Evolutionary conservation across 768 basidiomycete species (phyloP).

Genomic region (Lactarius quietus): DNA sequence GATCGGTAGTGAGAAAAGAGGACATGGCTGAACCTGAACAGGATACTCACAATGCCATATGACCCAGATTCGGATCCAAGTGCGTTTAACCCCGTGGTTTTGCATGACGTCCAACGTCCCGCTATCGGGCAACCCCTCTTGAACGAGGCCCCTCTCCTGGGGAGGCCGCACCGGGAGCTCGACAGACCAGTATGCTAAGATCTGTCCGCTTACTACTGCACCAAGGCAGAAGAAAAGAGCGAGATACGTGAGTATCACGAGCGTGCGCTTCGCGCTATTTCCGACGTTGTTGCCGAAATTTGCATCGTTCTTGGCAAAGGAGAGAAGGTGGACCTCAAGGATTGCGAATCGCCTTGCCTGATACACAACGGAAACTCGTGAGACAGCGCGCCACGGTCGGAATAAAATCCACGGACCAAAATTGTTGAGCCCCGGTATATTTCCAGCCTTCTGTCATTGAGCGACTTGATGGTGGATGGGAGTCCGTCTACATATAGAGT

Average conservation of each 20-base stretch:
- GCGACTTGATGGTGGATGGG: conserved; percentile 19
- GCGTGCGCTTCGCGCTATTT: conserved; percentile 4
- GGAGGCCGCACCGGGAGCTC: conserved; percentile 17
- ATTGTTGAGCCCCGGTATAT: conserved; percentile 16
- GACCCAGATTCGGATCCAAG: conserved; percentile 11
- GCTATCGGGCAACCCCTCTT: conserved; percentile 18
- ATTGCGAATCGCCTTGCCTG: conserved; percentile 19
- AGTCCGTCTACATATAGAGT: conserved; percentile 15
- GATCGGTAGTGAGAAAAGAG: neutral
- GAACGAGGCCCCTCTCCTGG: conserved; percentile 3
- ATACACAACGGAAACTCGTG: neutral
- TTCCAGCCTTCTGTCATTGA: conserved; percentile 22
- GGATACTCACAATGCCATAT: conserved; percentile 22
- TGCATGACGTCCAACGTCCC: conserved; percentile 9
- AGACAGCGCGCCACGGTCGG: neutral
- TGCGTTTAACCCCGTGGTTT: conserved; percentile 8
- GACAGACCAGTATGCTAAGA: conserved; percentile 20
- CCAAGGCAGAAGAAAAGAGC: conserved; percentile 21
- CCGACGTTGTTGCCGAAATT: neutral
- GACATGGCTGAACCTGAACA: too few species aligned
- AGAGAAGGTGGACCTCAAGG: conserved; percentile 19
- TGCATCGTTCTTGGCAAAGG: conserved; percentile 10
- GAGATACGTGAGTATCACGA: conserved; percentile 21
- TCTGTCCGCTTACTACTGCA: conserved; percentile 21
- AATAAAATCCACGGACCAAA: conserved; percentile 11